Evolutionary conservation across 495 filamentous ascomycete genomes (phyloP).

Genomic region (Annulohypoxylon nitens): DNA sequence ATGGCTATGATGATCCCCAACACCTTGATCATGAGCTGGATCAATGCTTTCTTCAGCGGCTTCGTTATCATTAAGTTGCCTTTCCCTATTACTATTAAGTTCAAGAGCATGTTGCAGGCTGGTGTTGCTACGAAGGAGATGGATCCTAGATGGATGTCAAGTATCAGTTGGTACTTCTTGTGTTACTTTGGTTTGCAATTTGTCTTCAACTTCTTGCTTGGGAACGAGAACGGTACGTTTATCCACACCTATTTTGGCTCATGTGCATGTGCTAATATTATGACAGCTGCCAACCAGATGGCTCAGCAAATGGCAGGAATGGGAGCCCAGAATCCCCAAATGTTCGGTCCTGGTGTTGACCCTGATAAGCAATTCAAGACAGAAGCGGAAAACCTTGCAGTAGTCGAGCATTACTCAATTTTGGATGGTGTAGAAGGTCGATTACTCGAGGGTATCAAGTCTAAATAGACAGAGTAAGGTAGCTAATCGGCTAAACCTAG

Average conservation of each 20-base stretch:
- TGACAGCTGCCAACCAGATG: slow-evolving; percentile 94
- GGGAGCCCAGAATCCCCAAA: slow-evolving; percentile 74
- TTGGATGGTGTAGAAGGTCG: slow-evolving; percentile 88
- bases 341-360: slow-evolving; percentile 94
- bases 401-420: slow-evolving; percentile 91
- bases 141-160: slow-evolving; percentile 98
- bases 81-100: slow-evolving; percentile 96
- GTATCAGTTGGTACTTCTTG: slow-evolving; percentile 97
- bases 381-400: slow-evolving; percentile 95
- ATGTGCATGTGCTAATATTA: too few species aligned
- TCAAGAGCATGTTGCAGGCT: slow-evolving; percentile 99
- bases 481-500: slow-evolving; percentile 42
- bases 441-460: slow-evolving; percentile 70
- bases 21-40: slow-evolving; percentile 99
- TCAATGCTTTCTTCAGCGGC: slow-evolving; percentile 97
- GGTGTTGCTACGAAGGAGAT: slow-evolving; percentile 95
- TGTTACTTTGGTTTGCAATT: slow-evolving; percentile 96
- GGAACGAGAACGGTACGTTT: slow-evolving; percentile 96
- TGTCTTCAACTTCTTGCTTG: slow-evolving; percentile 97
- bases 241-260: too few species aligned
- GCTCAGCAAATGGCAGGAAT: slow-evolving; percentile 90
- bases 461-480: slow-evolving; percentile 43
- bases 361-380: slow-evolving; percentile 91
- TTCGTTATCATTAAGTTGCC: slow-evolving; percentile 99
- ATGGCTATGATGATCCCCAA: slow-evolving; percentile 99